Evolutionary conservation across 179 eudicot genomes (phyloP).

Genomic region (Amaranthus tricolor): DNA sequence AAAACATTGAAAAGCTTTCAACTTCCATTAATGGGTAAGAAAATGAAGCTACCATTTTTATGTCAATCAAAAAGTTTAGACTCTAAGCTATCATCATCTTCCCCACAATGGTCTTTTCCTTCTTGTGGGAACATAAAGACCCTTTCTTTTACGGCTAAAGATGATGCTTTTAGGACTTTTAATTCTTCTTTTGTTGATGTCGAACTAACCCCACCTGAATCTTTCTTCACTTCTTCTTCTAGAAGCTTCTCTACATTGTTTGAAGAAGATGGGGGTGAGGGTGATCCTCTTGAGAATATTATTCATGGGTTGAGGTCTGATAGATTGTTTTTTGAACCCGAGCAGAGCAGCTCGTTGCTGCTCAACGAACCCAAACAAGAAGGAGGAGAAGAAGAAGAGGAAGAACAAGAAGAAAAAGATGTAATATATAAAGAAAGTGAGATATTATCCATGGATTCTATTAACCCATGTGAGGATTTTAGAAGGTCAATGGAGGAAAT

Average conservation of each 20-base stretch:
- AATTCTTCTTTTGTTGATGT: constrained; percentile 31
- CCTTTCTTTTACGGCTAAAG: constrained; percentile 32
- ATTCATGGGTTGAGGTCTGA: constrained; percentile 39
- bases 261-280: constrained; percentile 3
- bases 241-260: constrained; percentile 31
- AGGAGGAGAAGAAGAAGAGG: not conserved
- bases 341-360: constrained; percentile 30
- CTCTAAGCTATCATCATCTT: not conserved
- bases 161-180: constrained; percentile 22
- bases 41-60: constrained; percentile 39
- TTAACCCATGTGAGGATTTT: constrained; percentile 41
- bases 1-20: too few species aligned
- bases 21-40: constrained; percentile 12
- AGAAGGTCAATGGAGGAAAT: constrained; percentile 47
- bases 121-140: constrained; percentile 37
- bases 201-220: constrained; percentile 13
- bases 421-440: constrained; percentile 35
- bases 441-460: constrained; percentile 38
- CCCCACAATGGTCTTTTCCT: constrained; percentile 36
- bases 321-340: constrained; percentile 41
- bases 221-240: constrained; percentile 15
- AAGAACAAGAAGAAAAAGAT: not conserved
- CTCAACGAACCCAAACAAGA: too few species aligned
- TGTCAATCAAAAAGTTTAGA: constrained; percentile 28
- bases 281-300: constrained; percentile 33